Base-by-base conservation (phyloP, 176 grass and related monocot genomes). In the Areca catechu region DNA sequence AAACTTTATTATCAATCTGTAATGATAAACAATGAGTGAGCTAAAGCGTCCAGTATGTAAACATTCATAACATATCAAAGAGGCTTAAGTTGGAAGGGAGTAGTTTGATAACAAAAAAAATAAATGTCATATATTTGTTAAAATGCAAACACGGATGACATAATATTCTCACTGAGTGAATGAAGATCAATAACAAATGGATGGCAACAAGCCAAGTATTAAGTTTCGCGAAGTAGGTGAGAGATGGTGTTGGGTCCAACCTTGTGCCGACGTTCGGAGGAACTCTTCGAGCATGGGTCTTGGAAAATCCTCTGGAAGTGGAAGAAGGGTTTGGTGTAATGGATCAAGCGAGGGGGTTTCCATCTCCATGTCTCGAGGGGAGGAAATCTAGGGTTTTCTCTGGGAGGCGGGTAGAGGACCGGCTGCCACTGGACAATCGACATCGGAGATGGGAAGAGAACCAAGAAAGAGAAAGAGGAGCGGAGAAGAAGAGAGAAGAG, bases 401-500 rank as follows among this genome's bases (percentile, higher is more conserved):
- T 6, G 20, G 21, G 51, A 22, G 27, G 50, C 50, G 58, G 54
- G 53, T 76, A 72, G 43, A 82, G 61, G 14, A 69, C 50, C 15
- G 72, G 72, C 28, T 71, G 76, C 20, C 53, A 82, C 22, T 59
- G 58, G n/a, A 67, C 60, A 20, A 82, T 69, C 60, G 67, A 66
- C 79, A 82, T 82, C 23, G 64, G 22, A 48, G 65, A 16, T 19
- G 22, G 59, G 56, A 19, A 61, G 24, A 28, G 66, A 22, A 6
- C 48, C 34, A 19, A 25, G 23, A 25, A 14, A 12, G 3, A 16
- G 16, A 51, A 18, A 4, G 19, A 27, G 28, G 21, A 16, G 4
- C 20, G 56, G 43, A 54, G 58, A 5, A 53, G 21, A 12, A 22
- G n/a, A 70, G 18, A 16, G 7, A 21, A 4, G 20, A 54, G 1